Conservation (phyloP, 1,139 yeast species). For the Sugiyamaella neomexicana region DNA sequence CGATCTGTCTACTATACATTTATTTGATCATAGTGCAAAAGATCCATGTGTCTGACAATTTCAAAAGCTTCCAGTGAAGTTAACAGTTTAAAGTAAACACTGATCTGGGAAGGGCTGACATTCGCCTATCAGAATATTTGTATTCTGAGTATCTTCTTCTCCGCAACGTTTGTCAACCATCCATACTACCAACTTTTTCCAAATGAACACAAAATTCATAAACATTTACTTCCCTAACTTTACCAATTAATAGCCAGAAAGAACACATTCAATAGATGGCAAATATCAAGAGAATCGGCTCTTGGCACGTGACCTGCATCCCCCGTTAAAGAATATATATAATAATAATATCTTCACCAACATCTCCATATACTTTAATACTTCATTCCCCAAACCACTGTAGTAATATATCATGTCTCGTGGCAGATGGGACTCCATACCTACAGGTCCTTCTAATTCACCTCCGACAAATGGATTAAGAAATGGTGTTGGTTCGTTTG, state of each 20-base stretch:
- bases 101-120: not conserved
- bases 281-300: no score
- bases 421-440: not conserved
- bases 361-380: not conserved
- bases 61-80: not conserved
- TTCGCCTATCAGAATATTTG: no score
- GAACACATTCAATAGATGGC: no score
- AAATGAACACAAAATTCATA: no score
- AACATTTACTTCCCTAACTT: no score
- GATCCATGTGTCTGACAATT: no score
- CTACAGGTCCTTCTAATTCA: not conserved
- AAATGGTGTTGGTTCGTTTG: not conserved
- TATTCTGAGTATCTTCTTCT: no score
- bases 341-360: not conserved
- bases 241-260: no score
- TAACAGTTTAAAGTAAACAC: not conserved
- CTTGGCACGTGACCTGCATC: no score
- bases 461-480: conserved; percentile 3
- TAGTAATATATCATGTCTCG: conserved; percentile 1
- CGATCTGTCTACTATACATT: not conserved
- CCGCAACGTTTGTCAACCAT: no score
- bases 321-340: not conserved
- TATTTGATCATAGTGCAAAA: not conserved
- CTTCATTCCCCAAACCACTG: not conserved
- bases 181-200: no score